phyloP scores from a whole-genome alignment of 345 rosid genomes.

The Brassica carinata region DNA sequence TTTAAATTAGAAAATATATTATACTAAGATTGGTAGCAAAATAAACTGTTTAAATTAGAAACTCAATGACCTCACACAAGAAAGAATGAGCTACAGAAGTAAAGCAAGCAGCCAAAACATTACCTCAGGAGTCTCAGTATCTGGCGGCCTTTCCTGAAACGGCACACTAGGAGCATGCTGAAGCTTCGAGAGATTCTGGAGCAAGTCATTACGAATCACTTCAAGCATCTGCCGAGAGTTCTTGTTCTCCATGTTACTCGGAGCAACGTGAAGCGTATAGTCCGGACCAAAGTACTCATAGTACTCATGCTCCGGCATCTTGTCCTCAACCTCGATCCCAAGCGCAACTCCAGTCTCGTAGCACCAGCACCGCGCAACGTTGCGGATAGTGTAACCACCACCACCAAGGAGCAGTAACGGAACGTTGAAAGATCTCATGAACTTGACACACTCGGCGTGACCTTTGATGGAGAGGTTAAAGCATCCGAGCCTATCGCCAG shows the following conservation, averaged over 20 bases:
- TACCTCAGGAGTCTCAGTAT: constrained; percentile 78
- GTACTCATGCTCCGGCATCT: constrained; percentile 83
- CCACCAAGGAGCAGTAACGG: constrained; percentile 70
- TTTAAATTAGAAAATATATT: background rate
- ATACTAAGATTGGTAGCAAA: too few relatives aligned
- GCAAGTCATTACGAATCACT: constrained; percentile 77
- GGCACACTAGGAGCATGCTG: constrained; percentile 98
- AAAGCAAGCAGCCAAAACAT: constrained; percentile 18
- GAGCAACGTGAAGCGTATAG: constrained; percentile 61
- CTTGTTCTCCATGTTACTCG: constrained; percentile 55
- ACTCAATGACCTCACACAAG: constrained; percentile 7
- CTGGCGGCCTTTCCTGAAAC: constrained; percentile 89
- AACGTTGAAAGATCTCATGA: constrained; percentile 76
- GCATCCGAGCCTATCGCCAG: constrained; percentile 76
- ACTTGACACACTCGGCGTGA: constrained; percentile 75
- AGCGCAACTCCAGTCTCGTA: constrained; percentile 83
- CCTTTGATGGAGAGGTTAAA: constrained; percentile 75
- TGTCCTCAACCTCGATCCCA: constrained; percentile 74
- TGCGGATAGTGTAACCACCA: constrained; percentile 75
- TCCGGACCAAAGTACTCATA: constrained; percentile 82
- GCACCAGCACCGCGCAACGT: constrained; percentile 83
- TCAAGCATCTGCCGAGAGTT: constrained; percentile 71
- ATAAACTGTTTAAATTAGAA: background rate
- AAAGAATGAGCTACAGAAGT: background rate
- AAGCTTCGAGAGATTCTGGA: constrained; percentile 85